A percentile compares a stretch with the other conserved stretches of the same genome.
phyloP scores from a whole-genome alignment of 2,329 filamentous ascomycete species.

The Rutstroemia sp. region DNA sequence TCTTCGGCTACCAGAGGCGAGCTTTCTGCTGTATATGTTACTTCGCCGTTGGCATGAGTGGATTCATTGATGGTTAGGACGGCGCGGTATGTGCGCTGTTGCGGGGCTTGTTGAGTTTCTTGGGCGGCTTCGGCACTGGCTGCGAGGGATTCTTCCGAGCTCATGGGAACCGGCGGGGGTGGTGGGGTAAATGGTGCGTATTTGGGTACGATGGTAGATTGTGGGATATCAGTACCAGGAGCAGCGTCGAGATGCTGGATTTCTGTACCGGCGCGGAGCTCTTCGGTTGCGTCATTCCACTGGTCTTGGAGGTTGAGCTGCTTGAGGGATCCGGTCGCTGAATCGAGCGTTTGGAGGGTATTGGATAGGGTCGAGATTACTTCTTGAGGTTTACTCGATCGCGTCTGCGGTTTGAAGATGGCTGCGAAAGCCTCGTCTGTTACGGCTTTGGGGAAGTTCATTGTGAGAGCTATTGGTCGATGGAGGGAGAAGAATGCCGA shows the following conservation, averaged over 20 bases:
- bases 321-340: conserved; percentile 39
- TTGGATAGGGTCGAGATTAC: conserved; percentile 61
- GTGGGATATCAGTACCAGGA: conserved; percentile 44
- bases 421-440: conserved; percentile 71
- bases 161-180: conserved; percentile 63
- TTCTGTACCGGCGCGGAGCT: conserved; percentile 36
- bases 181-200: conserved; percentile 80
- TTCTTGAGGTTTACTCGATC: conserved; percentile 42
- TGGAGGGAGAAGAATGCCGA: conserved; percentile 95
- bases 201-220: conserved; percentile 56
- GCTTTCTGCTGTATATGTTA: conserved; percentile 54
- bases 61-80: conserved; percentile 63
- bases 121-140: conserved; percentile 32
- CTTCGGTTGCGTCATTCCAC: conserved; percentile 25
- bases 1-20: conserved; percentile 46
- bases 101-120: conserved; percentile 33
- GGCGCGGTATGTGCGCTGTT: conserved; percentile 53
- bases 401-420: conserved; percentile 62
- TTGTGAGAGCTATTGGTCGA: conserved; percentile 83
- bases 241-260: conserved; percentile 46
- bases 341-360: conserved; percentile 52
- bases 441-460: conserved; percentile 67
- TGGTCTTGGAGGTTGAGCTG: conserved; percentile 16
- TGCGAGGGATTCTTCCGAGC: conserved; percentile 29
- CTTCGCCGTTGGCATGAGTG: conserved; percentile 49